Evolutionary conservation across 2,329 filamentous ascomycete species (phyloP).

Genomic region (Apiospora marii): DNA sequence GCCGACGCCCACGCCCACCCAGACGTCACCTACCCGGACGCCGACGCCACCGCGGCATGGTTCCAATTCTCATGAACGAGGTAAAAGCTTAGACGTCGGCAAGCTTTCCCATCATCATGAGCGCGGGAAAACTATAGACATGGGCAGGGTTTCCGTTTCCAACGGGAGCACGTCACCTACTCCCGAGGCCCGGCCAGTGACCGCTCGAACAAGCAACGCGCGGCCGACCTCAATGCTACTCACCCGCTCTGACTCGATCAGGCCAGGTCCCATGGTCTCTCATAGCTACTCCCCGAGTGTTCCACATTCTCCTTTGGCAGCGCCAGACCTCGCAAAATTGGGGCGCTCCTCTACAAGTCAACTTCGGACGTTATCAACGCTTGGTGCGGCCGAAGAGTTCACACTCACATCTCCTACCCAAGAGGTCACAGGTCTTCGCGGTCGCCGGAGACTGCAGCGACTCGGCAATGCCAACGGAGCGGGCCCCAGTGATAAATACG

Average conservation of each 20-base stretch:
- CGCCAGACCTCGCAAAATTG: constrained; percentile 80
- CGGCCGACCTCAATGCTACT: constrained; percentile 70
- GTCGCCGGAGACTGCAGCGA: constrained; percentile 82
- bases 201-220: constrained; percentile 45
- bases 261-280: constrained; percentile 39
- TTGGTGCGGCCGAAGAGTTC: constrained; percentile 81
- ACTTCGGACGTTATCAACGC: constrained; percentile 83
- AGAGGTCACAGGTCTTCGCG: constrained; percentile 87
- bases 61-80: constrained; percentile 59
- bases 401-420: constrained; percentile 78
- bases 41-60: constrained; percentile 46
- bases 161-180: constrained; percentile 47
- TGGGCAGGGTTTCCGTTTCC: constrained; percentile 58
- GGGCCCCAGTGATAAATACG: constrained; percentile 62
- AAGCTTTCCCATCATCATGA: constrained; percentile 57
- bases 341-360: constrained; percentile 91
- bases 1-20: constrained; percentile 46
- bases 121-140: constrained; percentile 71
- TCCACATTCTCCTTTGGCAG: constrained; percentile 32
- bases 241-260: constrained; percentile 63
- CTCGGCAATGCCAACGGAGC: constrained; percentile 59
- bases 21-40: constrained; percentile 39
- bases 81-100: constrained; percentile 70
- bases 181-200: constrained; percentile 33
- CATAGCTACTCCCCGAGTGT: not conserved